Percentiles rank a stretch among this genome's conserved stretches.
phyloP scores from a whole-genome alignment of 805 yeast species.

The Jamesozyma spencerorum region DNA sequence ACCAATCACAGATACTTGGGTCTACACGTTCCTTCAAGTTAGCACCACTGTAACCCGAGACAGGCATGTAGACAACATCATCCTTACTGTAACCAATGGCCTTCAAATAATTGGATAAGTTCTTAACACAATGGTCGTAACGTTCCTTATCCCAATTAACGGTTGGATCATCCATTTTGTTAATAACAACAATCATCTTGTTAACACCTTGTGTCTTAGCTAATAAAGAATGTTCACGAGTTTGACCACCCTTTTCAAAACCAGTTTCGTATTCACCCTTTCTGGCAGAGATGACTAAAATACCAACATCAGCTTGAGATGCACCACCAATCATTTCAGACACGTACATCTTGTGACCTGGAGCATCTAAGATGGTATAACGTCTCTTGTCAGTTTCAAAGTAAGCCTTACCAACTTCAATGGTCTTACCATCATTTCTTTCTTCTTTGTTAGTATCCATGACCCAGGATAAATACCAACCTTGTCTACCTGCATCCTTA shows the following conservation, averaged over 20 bases:
- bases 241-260: slow-evolving; percentile 97
- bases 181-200: slow-evolving; percentile 84
- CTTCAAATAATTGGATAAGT: slow-evolving; percentile 66
- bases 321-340: slow-evolving; percentile 99
- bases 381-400: slow-evolving; percentile 97
- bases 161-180: slow-evolving; percentile 98
- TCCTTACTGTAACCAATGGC: slow-evolving; percentile 86
- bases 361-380: slow-evolving; percentile 96
- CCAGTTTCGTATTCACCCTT: slow-evolving; percentile 99
- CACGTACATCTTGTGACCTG: slow-evolving; percentile 98
- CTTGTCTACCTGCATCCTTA: slow-evolving; percentile 98
- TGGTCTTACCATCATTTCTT: slow-evolving; percentile 97
- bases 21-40: slow-evolving; percentile 83
- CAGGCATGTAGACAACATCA: slow-evolving; percentile 90
- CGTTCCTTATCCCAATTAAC: slow-evolving; percentile 94
- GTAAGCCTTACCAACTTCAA: slow-evolving; percentile 95
- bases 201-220: slow-evolving; percentile 99
- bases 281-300: slow-evolving; percentile 93
- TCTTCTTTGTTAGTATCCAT: slow-evolving; percentile 99
- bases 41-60: slow-evolving; percentile 95
- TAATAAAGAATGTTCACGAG: slow-evolving; percentile 93
- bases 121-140: slow-evolving; percentile 87
- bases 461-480: slow-evolving; percentile 99
- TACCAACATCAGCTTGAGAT: slow-evolving; percentile 98
- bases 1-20: slow-evolving; percentile 78